Evolutionary conservation across 2,329 filamentous ascomycete species (phyloP), one percentile per base, ranked within the genome.

Genomic region (Cryphonectria nitschkei): DNA sequence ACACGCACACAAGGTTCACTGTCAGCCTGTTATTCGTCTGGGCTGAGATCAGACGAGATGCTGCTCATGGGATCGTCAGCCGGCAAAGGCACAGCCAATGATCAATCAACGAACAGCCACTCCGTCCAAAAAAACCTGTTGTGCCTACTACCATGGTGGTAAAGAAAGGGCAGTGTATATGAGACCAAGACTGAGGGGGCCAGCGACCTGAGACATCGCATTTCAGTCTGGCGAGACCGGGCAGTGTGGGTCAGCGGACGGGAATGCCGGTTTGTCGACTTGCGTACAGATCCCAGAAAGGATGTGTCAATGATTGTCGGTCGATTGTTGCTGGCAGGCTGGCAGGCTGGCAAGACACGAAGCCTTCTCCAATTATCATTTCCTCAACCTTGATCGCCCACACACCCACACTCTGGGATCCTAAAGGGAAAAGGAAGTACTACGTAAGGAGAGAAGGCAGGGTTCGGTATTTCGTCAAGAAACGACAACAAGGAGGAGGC

Each of bases 261-360:
- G 54, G 54, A 58, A 32, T 58, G 32, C 54, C 54, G 54, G 54
- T 32, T n/a, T 50, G 22, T 32, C 54, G 54, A 32, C 32, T 34
- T 29, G 16, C 29, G 14, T 32, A 16, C 46, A 34, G 6, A 58
- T 58, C 29, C 54, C 54, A 32, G 54, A 58, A 58, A 58, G 26
- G 54, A 58, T 58, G 54, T 58, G 54, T 58, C 54, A 58, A 19
- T 32, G 26, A 32, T 58, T 58, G 54, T 58, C 26, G 54, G 8
- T n/a, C 46, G 43, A 50, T 26, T 16, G 43, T 8, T 50, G 16
- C 46, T 50, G 46, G 26, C 26, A 16, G 14, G 16, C 46, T 50
- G 46, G 26, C 26, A 16, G 14, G 54, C 54, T 19, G 26, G 29
- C 26, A 32, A 8, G 26, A 58, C 54, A 58, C 54, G 29, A 34